Base-by-base conservation (phyloP, 345 rosid genomes). In the Gossypium sturtianum region DNA sequence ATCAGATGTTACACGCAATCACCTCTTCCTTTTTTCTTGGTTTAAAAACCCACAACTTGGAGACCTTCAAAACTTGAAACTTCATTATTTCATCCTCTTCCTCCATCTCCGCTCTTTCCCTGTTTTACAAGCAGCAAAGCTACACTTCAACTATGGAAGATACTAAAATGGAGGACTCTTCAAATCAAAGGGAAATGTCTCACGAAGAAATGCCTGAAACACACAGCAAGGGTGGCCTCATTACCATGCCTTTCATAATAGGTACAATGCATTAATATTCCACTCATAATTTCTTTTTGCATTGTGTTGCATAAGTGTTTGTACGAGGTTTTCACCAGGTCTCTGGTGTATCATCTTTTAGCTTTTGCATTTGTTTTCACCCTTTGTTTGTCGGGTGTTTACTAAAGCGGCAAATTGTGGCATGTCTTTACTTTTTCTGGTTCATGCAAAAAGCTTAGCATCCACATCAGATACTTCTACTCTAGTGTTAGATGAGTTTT, bases 201-300 rank as follows among this genome's bases (percentile, higher is more conserved):
- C 63, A 52, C 38, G 84, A 63, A 44, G 84, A 65, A 41, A 67
- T 49, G 60, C 77, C 41, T 0, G 72, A 60, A 41, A 80, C 72
- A 60, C 47, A 77, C 74, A 34, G 7, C 41, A 86, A 83, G 77
- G 97, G 95, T 72, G 91, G 95, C 27, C 84, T 90, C 74, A 81
- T 88, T 72, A 87, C 95, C 73, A 84, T 88, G 89, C 95, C 95
- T 1, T 90, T 90, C 82, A 86, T 90, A 64, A 90, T 90, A 77
- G 95, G 95, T 88, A 76, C 71, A 48, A 27, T 88, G 75, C 71
- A 44, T 23, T 23, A 23, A 23, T 23, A 23, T 43, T 4, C 47
- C n/a, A 15, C n/a, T 23, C 34, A n/a, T 34, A 4, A 34, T 34
- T 2, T 60, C 27, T 7, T 58, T 29, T 65, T 27, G 23, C 64